phyloP scores from a whole-genome alignment of 495 filamentous ascomycete genomes.

The Aspergillus hancockii region DNA sequence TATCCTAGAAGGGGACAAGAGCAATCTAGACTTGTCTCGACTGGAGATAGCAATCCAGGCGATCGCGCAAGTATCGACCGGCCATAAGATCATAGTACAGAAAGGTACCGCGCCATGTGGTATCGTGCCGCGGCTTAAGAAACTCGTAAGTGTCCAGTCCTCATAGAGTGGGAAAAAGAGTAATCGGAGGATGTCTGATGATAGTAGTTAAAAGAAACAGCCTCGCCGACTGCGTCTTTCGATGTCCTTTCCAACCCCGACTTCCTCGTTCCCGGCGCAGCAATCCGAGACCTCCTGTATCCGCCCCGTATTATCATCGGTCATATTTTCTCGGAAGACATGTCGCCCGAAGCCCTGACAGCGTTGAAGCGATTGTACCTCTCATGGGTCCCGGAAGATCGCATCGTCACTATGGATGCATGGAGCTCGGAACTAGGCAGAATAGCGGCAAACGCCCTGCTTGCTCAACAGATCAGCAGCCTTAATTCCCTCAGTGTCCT shows the following conservation, averaged over 20 bases:
- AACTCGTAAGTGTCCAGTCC: constrained; percentile 50
- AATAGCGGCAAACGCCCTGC: constrained; percentile 71
- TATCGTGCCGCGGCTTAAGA: constrained; percentile 64
- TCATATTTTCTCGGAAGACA: constrained; percentile 25
- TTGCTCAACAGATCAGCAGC: constrained; percentile 76
- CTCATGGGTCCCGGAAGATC: constrained; percentile 62
- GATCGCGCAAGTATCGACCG: constrained; percentile 61
- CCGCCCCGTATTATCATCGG: constrained; percentile 78
- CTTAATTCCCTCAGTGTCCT: constrained; percentile 72
- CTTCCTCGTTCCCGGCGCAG: constrained; percentile 76
- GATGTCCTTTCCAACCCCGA: constrained; percentile 80
- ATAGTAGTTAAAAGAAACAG: constrained; percentile 14
- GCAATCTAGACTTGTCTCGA: constrained; percentile 59
- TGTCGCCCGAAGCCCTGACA: constrained; percentile 50
- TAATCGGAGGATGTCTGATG: not conserved
- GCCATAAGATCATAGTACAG: constrained; percentile 74
- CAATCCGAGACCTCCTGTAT: constrained; percentile 62
- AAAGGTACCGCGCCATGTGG: constrained; percentile 77
- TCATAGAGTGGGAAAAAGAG: constrained; percentile 19
- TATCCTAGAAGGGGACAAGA: constrained; percentile 7
- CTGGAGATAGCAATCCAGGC: constrained; percentile 63
- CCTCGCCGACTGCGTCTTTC: constrained; percentile 55
- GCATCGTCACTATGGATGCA: constrained; percentile 70
- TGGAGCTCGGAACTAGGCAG: constrained; percentile 79
- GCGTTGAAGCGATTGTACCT: constrained; percentile 63